A percentile compares a stretch with the other conserved stretches of the same genome.
Evolutionary conservation across 306 rosid genomes (phyloP).

Genomic region (Quillaja saponaria): DNA sequence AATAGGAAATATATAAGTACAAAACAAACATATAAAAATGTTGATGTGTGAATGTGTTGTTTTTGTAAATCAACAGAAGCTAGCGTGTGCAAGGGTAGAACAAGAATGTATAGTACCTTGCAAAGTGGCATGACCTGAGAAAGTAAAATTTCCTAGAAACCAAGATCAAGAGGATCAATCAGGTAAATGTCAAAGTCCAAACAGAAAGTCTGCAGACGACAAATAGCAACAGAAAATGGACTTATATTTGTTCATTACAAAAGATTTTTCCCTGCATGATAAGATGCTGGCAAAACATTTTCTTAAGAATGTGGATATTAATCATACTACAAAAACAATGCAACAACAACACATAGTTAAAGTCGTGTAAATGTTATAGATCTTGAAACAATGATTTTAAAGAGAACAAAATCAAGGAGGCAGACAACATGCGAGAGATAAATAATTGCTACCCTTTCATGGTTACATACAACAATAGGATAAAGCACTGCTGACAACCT

Average conservation of each 20-base stretch:
- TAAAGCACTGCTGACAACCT: too few species aligned
- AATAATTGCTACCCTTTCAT: too few species aligned
- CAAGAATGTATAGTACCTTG: conserved; percentile 52
- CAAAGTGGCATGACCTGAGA: conserved; percentile 43
- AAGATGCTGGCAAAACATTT: not conserved
- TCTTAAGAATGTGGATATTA: too few species aligned
- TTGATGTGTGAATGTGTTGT: conserved; percentile 5
- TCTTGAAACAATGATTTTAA: too few species aligned
- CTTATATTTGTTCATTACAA: too few species aligned
- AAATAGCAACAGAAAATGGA: too few species aligned
- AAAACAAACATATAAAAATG: not conserved
- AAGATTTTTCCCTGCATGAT: not conserved
- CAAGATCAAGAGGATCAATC: conserved; percentile 17
- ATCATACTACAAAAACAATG: not conserved
- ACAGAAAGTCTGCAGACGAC: not conserved
- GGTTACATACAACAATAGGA: too few species aligned
- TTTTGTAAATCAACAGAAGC: too few species aligned
- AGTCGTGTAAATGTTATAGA: too few species aligned
- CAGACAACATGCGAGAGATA: too few species aligned
- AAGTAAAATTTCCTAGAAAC: conserved; percentile 46
- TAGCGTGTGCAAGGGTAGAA: too few species aligned
- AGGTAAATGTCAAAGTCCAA: conserved; percentile 22
- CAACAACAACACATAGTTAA: not conserved
- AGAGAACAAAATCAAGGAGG: too few species aligned
- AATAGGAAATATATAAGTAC: not conserved